phyloP scores from a whole-genome alignment of 176 grass and related monocot genomes.

The Bolboschoenus planiculmis region DNA sequence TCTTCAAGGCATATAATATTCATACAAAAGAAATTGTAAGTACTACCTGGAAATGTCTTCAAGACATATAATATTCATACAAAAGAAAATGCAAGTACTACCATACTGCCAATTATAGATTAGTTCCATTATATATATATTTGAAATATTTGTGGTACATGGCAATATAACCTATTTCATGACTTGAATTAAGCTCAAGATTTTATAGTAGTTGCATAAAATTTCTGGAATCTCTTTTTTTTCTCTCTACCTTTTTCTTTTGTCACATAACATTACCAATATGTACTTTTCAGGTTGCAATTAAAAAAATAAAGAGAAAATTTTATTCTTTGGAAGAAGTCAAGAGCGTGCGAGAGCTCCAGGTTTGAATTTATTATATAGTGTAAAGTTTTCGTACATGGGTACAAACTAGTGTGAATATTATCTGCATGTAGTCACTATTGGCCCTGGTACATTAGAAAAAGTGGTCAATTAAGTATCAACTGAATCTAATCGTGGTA shows the following conservation, averaged over 20 bases:
- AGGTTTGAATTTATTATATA: slow-evolving; percentile 41
- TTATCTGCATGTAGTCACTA: background rate
- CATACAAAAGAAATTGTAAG: slow-evolving; percentile 84
- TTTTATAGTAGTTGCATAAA: background rate
- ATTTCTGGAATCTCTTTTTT: background rate
- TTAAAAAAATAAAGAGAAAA: slow-evolving; percentile 98
- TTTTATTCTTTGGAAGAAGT: slow-evolving; percentile 77
- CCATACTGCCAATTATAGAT: background rate
- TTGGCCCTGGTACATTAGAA: background rate
- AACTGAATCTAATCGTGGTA: background rate
- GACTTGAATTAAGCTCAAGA: background rate
- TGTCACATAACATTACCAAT: background rate
- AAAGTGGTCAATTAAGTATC: slow-evolving; percentile 13
- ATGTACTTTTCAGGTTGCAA: slow-evolving; percentile 54
- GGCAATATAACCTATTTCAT: background rate
- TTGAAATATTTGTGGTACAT: background rate
- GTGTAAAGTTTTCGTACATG: background rate
- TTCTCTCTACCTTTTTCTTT: background rate
- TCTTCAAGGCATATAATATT: slow-evolving; percentile 67
- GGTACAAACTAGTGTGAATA: background rate
- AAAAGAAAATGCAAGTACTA: slow-evolving; percentile 63
- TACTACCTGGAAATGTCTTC: too few relatives aligned
- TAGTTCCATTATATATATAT: background rate
- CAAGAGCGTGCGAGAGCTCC: slow-evolving; percentile 68
- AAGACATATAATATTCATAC: slow-evolving; percentile 66